Conservation (phyloP, 148 eudicot genomes). For the Rhododendron kiyosumense region DNA sequence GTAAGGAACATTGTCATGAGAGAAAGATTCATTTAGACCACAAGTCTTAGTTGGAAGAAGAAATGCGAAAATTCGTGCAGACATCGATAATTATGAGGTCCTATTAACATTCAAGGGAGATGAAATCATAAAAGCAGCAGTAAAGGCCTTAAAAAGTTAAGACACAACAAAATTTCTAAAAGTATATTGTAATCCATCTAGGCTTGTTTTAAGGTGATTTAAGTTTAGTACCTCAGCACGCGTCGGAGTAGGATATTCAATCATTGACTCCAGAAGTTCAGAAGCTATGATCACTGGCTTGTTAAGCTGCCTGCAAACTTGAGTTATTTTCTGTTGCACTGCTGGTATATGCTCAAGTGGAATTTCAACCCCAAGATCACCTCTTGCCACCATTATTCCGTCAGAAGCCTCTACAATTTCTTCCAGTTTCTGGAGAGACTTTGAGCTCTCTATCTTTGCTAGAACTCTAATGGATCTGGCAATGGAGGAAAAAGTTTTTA, state of each 20-base stretch:
- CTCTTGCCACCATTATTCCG: conserved; percentile 51
- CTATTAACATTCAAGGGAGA: not conserved
- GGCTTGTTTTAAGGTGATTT: not conserved
- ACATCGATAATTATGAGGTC: not conserved
- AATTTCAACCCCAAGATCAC: conserved; percentile 51
- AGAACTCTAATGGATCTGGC: conserved; percentile 35
- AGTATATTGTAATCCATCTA: not conserved
- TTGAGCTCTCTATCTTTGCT: conserved; percentile 48
- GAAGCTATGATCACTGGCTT: conserved; percentile 54
- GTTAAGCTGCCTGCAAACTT: conserved; percentile 41
- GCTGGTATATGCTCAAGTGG: conserved; percentile 53
- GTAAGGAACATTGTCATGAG: not conserved
- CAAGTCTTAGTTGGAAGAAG: not conserved
- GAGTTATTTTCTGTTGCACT: conserved; percentile 30
- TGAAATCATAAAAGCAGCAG: not conserved
- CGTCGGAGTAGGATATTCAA: conserved; percentile 49
- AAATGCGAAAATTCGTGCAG: not conserved
- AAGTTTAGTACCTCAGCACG: conserved; percentile 40
- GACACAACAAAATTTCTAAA: not conserved
- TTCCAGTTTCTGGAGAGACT: conserved; percentile 38
- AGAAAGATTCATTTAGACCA: not conserved
- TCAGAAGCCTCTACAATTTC: conserved; percentile 50
- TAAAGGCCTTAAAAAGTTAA: not conserved
- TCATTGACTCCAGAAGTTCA: conserved; percentile 50
- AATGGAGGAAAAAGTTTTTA: not conserved